These are phyloP conservation scores for Hymenoscyphus albidus DNA, from an alignment of 2,329 filamentous ascomycete genomes.

Conservation along the genomic window DNA sequence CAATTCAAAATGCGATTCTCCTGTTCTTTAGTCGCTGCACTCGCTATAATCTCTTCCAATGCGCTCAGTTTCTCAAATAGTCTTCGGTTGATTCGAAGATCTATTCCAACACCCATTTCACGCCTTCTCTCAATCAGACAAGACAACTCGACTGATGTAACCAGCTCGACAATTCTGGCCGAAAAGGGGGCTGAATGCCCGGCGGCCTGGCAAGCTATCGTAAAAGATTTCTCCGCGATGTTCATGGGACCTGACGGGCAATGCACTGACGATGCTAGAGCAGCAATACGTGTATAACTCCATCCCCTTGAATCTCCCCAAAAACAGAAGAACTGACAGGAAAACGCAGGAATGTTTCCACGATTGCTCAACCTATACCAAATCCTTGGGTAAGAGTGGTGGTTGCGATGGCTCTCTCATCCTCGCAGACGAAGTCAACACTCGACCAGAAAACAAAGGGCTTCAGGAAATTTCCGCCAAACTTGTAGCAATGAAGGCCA, in stretches of 20 bases:
- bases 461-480: slow-evolving; percentile 16
- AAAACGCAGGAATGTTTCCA: slow-evolving; percentile 17
- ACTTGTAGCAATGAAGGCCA: slow-evolving; percentile 10
- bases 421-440: slow-evolving; percentile 12
- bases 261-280: slow-evolving; percentile 21
- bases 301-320: not conserved
- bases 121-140: not conserved
- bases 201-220: slow-evolving; percentile 38
- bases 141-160: not conserved
- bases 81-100: not conserved
- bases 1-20: slow-evolving; percentile 7
- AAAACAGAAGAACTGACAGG: not conserved
- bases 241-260: slow-evolving; percentile 10
- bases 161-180: no score
- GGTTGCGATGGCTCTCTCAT: slow-evolving; percentile 23
- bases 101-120: not conserved
- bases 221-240: slow-evolving; percentile 9
- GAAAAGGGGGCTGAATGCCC: slow-evolving; percentile 26
- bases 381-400: slow-evolving; percentile 13
- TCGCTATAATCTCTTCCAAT: not conserved
- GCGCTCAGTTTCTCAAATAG: not conserved
- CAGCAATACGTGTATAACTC: slow-evolving; percentile 19
- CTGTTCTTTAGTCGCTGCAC: not conserved
- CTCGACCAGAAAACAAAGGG: slow-evolving; percentile 18
- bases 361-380: slow-evolving; percentile 22